These are phyloP conservation scores for Arthrobotrys musiformis DNA, from an alignment of 2,329 filamentous ascomycete species.

Conservation along the genomic window DNA sequence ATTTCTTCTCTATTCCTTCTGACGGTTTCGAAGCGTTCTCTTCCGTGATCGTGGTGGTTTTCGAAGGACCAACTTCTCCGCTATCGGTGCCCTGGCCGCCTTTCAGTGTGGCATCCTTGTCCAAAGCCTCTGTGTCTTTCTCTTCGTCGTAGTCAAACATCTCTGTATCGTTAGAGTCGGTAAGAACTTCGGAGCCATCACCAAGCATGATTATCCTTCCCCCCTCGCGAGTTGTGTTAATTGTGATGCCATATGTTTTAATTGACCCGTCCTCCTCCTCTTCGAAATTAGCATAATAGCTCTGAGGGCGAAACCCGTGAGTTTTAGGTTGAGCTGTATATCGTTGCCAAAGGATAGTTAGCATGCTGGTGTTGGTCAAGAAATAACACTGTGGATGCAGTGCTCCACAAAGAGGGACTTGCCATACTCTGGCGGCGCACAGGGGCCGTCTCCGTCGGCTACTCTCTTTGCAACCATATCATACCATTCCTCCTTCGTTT, in stretches of 20 bases:
- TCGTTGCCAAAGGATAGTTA: constrained; percentile 31
- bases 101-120: constrained; percentile 57
- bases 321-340: constrained; percentile 59
- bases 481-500: constrained; percentile 98
- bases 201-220: constrained; percentile 94
- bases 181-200: constrained; percentile 91
- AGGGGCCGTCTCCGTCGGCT: constrained; percentile 95
- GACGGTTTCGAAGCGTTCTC: constrained; percentile 22
- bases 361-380: background rate
- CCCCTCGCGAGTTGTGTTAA: constrained; percentile 60
- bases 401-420: constrained; percentile 70
- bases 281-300: constrained; percentile 69
- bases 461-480: constrained; percentile 93
- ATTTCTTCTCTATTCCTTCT: constrained; percentile 20
- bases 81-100: background rate
- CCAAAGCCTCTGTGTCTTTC: constrained; percentile 59
- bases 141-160: constrained; percentile 90
- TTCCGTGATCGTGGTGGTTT: constrained; percentile 10
- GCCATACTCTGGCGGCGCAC: constrained; percentile 99
- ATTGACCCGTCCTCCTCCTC: constrained; percentile 65
- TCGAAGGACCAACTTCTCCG: constrained; percentile 12
- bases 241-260: constrained; percentile 45
- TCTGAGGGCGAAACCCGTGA: constrained; percentile 73
- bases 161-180: constrained; percentile 87
- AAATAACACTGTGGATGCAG: background rate